Conservation (phyloP, 805 yeast species). For the Suhomyces sp. region DNA sequence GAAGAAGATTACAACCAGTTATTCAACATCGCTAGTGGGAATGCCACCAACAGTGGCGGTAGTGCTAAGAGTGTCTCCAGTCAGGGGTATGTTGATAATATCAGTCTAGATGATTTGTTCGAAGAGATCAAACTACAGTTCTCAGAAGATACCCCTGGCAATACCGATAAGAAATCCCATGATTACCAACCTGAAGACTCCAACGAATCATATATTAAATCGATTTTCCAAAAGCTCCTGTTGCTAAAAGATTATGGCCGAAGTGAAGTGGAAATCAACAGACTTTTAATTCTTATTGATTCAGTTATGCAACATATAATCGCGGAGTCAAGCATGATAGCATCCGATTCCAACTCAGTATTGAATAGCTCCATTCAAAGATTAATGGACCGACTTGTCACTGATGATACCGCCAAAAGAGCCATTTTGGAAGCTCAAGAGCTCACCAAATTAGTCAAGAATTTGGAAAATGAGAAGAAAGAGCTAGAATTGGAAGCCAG, state of each 20-base stretch:
- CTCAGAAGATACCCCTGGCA: constrained; percentile 7
- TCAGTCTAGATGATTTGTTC: constrained; percentile 10
- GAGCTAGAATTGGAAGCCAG: constrained; percentile 20
- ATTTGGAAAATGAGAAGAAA: constrained; percentile 20
- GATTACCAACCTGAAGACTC: constrained; percentile 3
- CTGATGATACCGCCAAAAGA: constrained; percentile 35
- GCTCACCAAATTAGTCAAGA: constrained; percentile 20
- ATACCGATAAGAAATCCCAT: constrained; percentile 6
- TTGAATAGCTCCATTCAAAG: constrained; percentile 32
- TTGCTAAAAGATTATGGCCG: constrained; percentile 25
- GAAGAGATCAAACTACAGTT: constrained; percentile 9
- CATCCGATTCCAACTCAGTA: constrained; percentile 25
- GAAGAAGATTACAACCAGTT: constrained; percentile 38
- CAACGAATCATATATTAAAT: constrained; percentile 11
- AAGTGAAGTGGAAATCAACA: constrained; percentile 20
- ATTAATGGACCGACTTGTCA: constrained; percentile 30
- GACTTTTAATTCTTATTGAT: constrained; percentile 28
- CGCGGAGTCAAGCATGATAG: constrained; percentile 21
- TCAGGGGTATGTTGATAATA: constrained; percentile 5
- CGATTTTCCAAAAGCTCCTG: constrained; percentile 26
- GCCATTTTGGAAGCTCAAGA: constrained; percentile 31
- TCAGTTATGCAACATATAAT: constrained; percentile 31
- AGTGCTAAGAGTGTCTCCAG: constrained; percentile 6
- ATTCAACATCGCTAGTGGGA: constrained; percentile 8
- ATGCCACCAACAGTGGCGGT: constrained; percentile 4